Evolutionary conservation across 805 yeast species (phyloP).

Genomic region (Candida rishiriensis): DNA sequence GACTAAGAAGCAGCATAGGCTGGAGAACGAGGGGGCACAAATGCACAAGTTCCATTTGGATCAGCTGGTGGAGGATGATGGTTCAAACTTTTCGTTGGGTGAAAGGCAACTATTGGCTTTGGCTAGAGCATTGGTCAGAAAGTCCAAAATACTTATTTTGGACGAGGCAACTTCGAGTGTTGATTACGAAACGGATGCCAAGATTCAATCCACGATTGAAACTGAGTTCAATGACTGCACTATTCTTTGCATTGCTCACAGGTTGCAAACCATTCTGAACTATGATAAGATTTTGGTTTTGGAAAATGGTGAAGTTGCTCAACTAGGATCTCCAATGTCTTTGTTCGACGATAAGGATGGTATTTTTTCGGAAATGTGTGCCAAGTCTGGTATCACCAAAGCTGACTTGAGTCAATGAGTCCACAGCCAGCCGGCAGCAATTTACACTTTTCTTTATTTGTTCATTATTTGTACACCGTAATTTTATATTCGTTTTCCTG

Average conservation of each 20-base stretch:
- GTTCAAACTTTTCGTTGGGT: conserved; percentile 68
- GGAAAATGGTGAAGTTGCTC: conserved; percentile 52
- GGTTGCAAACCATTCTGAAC: conserved; percentile 60
- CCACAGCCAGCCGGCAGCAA: no score
- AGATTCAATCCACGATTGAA: conserved; percentile 67
- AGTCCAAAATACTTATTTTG: conserved; percentile 68
- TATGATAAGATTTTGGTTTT: conserved; percentile 58
- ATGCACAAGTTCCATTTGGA: conserved; percentile 37
- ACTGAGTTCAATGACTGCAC: conserved; percentile 70
- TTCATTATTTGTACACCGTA: no score
- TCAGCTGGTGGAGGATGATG: conserved; percentile 57
- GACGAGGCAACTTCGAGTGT: conserved; percentile 84
- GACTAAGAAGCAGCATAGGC: conserved; percentile 9
- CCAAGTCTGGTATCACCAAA: conserved; percentile 38
- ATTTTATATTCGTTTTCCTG: no score
- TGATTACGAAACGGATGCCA: conserved; percentile 81
- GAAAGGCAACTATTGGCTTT: conserved; percentile 76
- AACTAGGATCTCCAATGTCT: conserved; percentile 48
- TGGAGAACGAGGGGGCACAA: background rate
- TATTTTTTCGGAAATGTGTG: conserved; percentile 48
- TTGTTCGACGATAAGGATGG: conserved; percentile 42
- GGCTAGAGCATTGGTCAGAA: conserved; percentile 76
- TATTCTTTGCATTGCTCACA: conserved; percentile 82
- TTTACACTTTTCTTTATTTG: no score
- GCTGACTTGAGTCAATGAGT: conserved; percentile 31